phyloP scores from a whole-genome alignment of 2,329 filamentous ascomycete species.

The Byssoonygena ceratinophila region DNA sequence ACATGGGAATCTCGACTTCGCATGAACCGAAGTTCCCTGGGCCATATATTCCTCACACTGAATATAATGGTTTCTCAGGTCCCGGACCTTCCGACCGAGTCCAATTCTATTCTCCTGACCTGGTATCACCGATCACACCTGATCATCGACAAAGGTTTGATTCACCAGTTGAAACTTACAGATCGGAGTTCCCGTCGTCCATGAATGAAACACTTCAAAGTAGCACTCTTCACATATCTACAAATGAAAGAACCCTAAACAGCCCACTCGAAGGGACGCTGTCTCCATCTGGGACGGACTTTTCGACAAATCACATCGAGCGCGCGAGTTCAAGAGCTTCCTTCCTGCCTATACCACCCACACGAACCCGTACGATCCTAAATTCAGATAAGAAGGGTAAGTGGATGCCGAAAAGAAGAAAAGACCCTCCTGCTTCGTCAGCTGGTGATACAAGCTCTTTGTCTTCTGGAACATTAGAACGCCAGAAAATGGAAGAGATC shows the following conservation, averaged over 20 bases:
- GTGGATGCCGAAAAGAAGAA: constrained; percentile 4
- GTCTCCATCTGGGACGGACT: not conserved
- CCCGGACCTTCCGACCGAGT: constrained; percentile 6
- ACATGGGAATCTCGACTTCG: not conserved
- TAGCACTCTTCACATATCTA: not conserved
- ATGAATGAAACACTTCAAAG: constrained; percentile 12
- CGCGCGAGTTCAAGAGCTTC: constrained; percentile 1
- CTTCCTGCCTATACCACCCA: constrained; percentile 1
- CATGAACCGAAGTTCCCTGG: not conserved
- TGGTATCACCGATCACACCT: constrained; percentile 14
- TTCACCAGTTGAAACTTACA: constrained; percentile 3
- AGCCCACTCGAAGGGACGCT: constrained; percentile 2
- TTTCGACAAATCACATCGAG: constrained; percentile 2
- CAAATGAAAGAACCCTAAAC: not conserved
- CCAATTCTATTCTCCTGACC: constrained; percentile 2
- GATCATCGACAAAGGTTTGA: constrained; percentile 6
- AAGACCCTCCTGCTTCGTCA: constrained; percentile 6
- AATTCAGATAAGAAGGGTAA: constrained; percentile 6
- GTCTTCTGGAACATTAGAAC: constrained; percentile 28
- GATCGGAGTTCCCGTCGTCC: constrained; percentile 7
- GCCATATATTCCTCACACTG: not conserved
- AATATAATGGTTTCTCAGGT: constrained; percentile 1
- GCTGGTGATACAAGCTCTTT: constrained; percentile 30
- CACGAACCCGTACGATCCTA: constrained; percentile 6
- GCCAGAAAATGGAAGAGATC: constrained; percentile 34